phyloP scores from a whole-genome alignment of 2,329 filamentous ascomycete genomes.

The Pseudomassariella vexata region DNA sequence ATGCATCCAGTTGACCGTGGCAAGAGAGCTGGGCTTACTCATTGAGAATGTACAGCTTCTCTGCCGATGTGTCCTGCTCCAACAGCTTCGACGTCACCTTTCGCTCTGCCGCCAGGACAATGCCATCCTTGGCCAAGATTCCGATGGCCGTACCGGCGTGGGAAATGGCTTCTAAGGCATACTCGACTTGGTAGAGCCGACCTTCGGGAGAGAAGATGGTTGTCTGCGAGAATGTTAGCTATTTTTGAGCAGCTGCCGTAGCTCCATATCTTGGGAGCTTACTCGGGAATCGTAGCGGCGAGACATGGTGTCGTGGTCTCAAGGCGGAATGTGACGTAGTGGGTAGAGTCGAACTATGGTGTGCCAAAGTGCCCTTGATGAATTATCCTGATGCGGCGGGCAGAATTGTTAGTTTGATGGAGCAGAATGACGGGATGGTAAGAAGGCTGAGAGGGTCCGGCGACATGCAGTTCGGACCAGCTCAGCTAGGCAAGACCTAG shows the following conservation, averaged over 20 bases:
- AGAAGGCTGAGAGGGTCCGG: constrained; percentile 4
- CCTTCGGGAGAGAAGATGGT: constrained; percentile 99
- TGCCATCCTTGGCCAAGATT: constrained; percentile 95
- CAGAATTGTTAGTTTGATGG: not conserved
- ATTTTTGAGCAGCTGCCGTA: constrained; percentile 6
- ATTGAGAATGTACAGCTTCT: constrained; percentile 99
- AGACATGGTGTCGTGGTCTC: constrained; percentile 60
- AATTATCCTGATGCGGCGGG: constrained; percentile 1
- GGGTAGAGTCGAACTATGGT: too few species aligned
- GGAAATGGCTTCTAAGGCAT: constrained; percentile 97
- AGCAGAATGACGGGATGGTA: constrained; percentile 4
- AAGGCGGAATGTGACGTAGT: too few species aligned
- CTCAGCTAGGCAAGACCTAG: constrained; percentile 7
- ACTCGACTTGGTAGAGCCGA: constrained; percentile 98
- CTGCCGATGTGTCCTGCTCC: constrained; percentile 98
- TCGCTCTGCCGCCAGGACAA: constrained; percentile 93
- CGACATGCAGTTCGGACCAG: too few species aligned
- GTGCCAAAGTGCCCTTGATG: too few species aligned
- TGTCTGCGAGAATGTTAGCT: constrained; percentile 53
- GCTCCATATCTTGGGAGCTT: constrained; percentile 33
- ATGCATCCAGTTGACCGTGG: not conserved
- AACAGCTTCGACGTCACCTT: constrained; percentile 99
- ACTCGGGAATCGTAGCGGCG: constrained; percentile 97
- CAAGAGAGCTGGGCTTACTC: constrained; percentile 80
- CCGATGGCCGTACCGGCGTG: constrained; percentile 96